These are phyloP conservation scores for Crithidia brevicula DNA, from an alignment of 208 protist genomes.

Conservation along the genomic window DNA sequence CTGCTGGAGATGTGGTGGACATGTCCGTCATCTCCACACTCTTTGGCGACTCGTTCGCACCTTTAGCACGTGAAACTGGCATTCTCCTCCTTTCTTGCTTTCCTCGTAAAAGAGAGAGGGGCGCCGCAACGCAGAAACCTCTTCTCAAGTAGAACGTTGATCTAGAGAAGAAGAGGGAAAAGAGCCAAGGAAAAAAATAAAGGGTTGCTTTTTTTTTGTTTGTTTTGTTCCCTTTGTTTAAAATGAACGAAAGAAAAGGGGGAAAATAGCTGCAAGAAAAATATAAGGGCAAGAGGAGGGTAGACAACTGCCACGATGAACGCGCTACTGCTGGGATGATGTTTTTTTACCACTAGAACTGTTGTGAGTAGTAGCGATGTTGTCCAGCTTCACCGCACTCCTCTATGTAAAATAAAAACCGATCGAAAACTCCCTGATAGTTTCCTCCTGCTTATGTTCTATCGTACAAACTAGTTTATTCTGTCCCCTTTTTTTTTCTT, in stretches of 20 bases:
- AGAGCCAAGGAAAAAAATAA: no score
- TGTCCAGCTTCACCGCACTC: background rate
- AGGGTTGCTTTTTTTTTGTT: background rate
- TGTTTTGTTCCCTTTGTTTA: constrained; percentile 3
- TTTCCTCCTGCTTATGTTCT: no score
- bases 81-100: background rate
- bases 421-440: no score
- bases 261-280: background rate
- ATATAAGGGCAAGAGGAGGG: no score
- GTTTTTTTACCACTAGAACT: background rate
- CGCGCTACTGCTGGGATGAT: constrained; percentile 11
- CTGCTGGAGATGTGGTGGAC: background rate
- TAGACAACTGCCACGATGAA: constrained; percentile 3
- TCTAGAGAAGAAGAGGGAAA: no score
- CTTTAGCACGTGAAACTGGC: background rate
- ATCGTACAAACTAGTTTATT: no score
- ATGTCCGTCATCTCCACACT: constrained; percentile 1
- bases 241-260: constrained; percentile 5
- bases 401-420: no score
- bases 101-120: no score
- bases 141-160: no score
- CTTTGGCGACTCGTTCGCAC: background rate
- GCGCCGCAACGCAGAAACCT: no score
- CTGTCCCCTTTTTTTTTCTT: no score
- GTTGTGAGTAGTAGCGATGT: no score